A percentile compares a stretch with the other conserved stretches of the same genome.
Conservation (phyloP, 2,329 filamentous ascomycete species). For the Hymenoscyphus fructigenus region DNA sequence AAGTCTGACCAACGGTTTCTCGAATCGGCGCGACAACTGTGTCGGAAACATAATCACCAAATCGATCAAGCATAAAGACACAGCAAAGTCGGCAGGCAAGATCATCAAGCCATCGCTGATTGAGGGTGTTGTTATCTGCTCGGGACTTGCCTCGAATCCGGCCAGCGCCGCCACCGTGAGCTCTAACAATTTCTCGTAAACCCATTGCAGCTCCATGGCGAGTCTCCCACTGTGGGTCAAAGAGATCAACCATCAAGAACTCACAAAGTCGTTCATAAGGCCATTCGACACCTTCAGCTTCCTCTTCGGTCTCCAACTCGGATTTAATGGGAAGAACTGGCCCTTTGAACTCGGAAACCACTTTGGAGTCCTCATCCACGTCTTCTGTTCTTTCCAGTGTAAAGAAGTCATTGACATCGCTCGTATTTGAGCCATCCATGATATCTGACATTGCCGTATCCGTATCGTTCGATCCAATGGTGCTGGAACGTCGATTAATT, state of each 20-base stretch:
- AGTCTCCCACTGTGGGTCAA: constrained; percentile 92
- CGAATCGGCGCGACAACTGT: constrained; percentile 95
- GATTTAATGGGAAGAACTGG: constrained; percentile 78
- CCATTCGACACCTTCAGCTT: constrained; percentile 81
- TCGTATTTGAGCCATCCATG: constrained; percentile 57
- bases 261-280: constrained; percentile 93
- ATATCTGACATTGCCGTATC: constrained; percentile 51
- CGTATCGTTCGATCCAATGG: constrained; percentile 19
- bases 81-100: constrained; percentile 92
- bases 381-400: constrained; percentile 76
- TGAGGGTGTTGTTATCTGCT: constrained; percentile 73
- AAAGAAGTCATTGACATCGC: constrained; percentile 79
- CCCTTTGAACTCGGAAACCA: constrained; percentile 95
- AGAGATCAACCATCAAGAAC: constrained; percentile 89
- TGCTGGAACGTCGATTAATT: constrained; percentile 47
- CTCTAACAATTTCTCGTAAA: constrained; percentile 82
- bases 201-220: constrained; percentile 96
- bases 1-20: constrained; percentile 90
- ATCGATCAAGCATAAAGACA: constrained; percentile 95
- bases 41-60: constrained; percentile 96
- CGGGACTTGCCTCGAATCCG: constrained; percentile 68
- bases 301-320: constrained; percentile 74
- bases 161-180: constrained; percentile 88
- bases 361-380: constrained; percentile 84
- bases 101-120: constrained; percentile 87